Evolutionary conservation across 441 rosid genomes (phyloP).

Genomic region (Populus hybrid): DNA sequence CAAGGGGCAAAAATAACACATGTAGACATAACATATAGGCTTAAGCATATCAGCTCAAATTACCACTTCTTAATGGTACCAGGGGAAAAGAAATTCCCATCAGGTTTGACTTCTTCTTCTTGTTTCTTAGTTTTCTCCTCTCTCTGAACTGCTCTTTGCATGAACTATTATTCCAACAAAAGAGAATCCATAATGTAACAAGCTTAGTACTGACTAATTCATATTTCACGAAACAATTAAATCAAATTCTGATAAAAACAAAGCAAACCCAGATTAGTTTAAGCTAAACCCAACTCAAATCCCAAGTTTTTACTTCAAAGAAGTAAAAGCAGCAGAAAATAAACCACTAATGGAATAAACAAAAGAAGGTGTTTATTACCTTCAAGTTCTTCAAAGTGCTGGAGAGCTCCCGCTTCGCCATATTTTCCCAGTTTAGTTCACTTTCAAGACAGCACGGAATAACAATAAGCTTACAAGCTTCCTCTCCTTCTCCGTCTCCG

Average conservation of each 20-base stretch:
- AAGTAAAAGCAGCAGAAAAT: not conserved
- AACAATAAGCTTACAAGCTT: not conserved
- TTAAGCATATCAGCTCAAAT: not conserved
- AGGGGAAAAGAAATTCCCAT: slow-evolving; percentile 41
- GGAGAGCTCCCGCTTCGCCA: slow-evolving; percentile 90
- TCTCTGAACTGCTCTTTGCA: slow-evolving; percentile 76
- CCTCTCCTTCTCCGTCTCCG: not conserved
- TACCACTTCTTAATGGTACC: slow-evolving; percentile 63
- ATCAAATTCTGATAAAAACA: slow-evolving; percentile 1
- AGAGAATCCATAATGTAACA: not conserved
- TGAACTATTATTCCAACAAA: slow-evolving; percentile 56
- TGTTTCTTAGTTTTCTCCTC: slow-evolving; percentile 62
- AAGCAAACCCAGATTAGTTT: slow-evolving; percentile 12
- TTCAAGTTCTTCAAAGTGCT: slow-evolving; percentile 80
- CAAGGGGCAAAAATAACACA: not conserved
- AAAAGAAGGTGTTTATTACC: slow-evolving; percentile 41
- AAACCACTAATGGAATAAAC: not conserved
- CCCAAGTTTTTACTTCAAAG: not conserved
- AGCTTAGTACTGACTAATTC: not conserved
- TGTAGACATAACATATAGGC: not conserved
- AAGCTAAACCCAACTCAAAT: slow-evolving; percentile 14
- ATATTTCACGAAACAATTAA: not conserved
- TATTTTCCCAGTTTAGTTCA: slow-evolving; percentile 16
- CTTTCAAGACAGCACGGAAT: not conserved
- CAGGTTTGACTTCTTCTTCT: slow-evolving; percentile 51